These are phyloP conservation scores for Monilinia aucupariae DNA, from an alignment of 2,329 filamentous ascomycete genomes.

Conservation along the genomic window DNA sequence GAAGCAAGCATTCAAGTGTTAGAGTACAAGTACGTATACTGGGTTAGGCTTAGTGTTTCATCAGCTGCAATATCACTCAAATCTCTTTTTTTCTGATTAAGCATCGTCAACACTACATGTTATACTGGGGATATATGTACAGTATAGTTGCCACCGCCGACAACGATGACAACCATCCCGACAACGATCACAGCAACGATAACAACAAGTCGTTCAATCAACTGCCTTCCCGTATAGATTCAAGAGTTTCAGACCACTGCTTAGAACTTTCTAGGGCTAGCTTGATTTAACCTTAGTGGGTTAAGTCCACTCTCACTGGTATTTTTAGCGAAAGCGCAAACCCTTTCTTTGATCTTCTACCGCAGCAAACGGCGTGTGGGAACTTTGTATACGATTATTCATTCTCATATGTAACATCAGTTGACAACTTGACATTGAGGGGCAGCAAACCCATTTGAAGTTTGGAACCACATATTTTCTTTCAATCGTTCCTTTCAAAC, in stretches of 20 bases:
- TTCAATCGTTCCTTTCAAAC: neutral
- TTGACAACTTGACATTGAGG: neutral
- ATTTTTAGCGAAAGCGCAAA: slow-evolving; percentile 2
- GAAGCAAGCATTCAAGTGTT: neutral
- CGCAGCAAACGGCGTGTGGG: too few relatives aligned
- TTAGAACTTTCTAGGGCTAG: neutral
- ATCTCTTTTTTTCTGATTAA: neutral
- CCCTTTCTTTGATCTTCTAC: neutral
- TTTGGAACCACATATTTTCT: neutral
- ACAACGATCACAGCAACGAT: too few relatives aligned
- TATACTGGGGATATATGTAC: neutral
- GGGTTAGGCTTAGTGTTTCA: neutral
- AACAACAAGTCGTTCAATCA: neutral
- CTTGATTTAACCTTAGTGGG: neutral
- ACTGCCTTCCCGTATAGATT: neutral
- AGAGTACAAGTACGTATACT: neutral
- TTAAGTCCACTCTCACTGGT: neutral
- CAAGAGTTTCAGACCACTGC: neutral
- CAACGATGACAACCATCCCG: too few relatives aligned
- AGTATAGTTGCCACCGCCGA: neutral
- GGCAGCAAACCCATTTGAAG: neutral
- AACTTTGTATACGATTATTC: neutral
- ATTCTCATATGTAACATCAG: neutral
- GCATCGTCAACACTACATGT: neutral
- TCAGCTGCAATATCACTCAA: neutral